These are phyloP conservation scores for Lyophyllum shimeji DNA, from an alignment of 768 basidiomycete species.

Conservation along the genomic window DNA sequence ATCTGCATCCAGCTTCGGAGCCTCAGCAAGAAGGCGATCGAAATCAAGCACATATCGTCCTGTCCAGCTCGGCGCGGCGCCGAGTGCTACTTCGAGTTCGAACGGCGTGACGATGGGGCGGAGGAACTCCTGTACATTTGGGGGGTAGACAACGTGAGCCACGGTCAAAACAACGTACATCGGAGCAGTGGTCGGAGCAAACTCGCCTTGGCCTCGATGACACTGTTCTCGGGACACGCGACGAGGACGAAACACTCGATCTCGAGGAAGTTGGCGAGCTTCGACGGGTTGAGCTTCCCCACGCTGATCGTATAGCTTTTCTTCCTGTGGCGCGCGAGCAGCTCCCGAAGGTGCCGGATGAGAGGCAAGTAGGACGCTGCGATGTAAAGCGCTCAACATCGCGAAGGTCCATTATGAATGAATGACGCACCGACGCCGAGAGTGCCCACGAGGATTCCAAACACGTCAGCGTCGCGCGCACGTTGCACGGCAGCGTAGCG, in stretches of 20 bases:
- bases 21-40: constrained; percentile 48
- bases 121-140: constrained; percentile 68
- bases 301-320: constrained; percentile 96
- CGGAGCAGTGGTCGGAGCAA: background rate
- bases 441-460: constrained; percentile 94
- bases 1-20: background rate
- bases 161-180: background rate
- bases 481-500: constrained; percentile 86
- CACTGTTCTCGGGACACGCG: constrained; percentile 90
- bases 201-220: constrained; percentile 69
- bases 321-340: constrained; percentile 68
- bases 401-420: too few species aligned
- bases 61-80: constrained; percentile 68
- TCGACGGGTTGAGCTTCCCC: constrained; percentile 92
- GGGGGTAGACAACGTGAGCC: background rate
- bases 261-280: constrained; percentile 94
- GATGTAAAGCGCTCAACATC: too few species aligned
- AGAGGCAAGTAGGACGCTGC: constrained; percentile 84
- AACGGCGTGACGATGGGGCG: constrained; percentile 92
- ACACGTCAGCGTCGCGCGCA: constrained; percentile 89
- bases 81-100: constrained; percentile 82
- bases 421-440: constrained; percentile 83
- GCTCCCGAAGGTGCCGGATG: constrained; percentile 74
- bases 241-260: constrained; percentile 95
- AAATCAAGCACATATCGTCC: constrained; percentile 83